These are phyloP conservation scores for Dactylellina haptotyla DNA, from an alignment of 2,329 filamentous ascomycete genomes.

Conservation along the genomic window DNA sequence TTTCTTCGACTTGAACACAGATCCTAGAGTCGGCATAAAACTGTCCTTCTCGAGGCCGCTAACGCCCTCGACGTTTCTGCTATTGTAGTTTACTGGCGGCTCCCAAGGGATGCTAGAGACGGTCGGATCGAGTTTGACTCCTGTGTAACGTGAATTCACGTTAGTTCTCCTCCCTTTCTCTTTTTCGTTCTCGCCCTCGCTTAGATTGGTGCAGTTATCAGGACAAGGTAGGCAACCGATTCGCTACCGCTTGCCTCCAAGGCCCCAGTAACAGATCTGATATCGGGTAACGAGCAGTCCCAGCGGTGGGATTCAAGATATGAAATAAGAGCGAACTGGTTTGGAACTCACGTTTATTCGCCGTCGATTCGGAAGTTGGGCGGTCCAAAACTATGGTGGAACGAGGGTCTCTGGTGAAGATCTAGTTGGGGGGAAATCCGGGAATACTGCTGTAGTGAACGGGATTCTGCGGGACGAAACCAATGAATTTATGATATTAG, in stretches of 20 bases:
- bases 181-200: slow-evolving; percentile 7
- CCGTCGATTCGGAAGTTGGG: slow-evolving; percentile 51
- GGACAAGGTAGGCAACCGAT: slow-evolving; percentile 35
- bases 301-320: neutral
- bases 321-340: neutral
- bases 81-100: slow-evolving; percentile 34
- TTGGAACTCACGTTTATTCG: slow-evolving; percentile 50
- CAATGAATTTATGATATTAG: slow-evolving; percentile 49
- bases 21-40: slow-evolving; percentile 87
- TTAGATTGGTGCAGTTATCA: slow-evolving; percentile 5
- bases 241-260: slow-evolving; percentile 18
- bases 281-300: neutral
- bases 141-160: slow-evolving; percentile 32
- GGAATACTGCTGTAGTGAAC: slow-evolving; percentile 46
- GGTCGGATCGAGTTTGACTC: slow-evolving; percentile 53
- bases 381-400: slow-evolving; percentile 52
- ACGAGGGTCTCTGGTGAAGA: slow-evolving; percentile 19
- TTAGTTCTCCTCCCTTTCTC: slow-evolving; percentile 22
- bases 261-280: neutral
- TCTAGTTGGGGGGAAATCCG: slow-evolving; percentile 8
- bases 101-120: slow-evolving; percentile 51
- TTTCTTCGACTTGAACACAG: slow-evolving; percentile 90
- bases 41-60: slow-evolving; percentile 56
- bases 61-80: slow-evolving; percentile 54
- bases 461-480: slow-evolving; percentile 27